Evolutionary conservation across 2,329 filamentous ascomycete genomes (phyloP).

Genomic region (Colletotrichum shisoi): DNA sequence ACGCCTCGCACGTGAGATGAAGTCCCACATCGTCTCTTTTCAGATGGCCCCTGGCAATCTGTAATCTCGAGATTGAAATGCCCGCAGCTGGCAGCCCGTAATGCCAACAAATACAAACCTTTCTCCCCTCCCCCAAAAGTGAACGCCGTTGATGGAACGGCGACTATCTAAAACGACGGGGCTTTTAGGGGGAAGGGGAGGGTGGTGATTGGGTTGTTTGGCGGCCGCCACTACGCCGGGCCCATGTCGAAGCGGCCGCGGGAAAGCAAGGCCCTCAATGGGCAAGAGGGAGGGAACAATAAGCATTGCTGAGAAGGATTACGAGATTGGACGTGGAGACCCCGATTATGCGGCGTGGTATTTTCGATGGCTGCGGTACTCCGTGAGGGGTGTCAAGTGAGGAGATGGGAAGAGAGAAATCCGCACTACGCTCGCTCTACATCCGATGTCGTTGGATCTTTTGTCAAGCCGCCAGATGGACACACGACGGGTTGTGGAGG

Average conservation of each 20-base stretch:
- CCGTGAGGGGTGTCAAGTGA: background rate
- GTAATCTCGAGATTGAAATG: constrained; percentile 4
- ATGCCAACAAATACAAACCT: background rate
- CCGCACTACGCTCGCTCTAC: background rate
- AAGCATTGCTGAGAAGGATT: constrained; percentile 34
- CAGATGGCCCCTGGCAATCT: background rate
- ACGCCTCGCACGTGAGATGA: too few relatives aligned
- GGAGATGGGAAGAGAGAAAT: background rate
- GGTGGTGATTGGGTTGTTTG: background rate
- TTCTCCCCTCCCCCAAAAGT: background rate
- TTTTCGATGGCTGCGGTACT: constrained; percentile 7
- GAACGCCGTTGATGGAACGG: background rate
- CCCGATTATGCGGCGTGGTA: constrained; percentile 9
- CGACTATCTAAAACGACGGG: constrained; percentile 6
- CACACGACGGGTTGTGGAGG: constrained; percentile 27
- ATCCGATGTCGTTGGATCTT: constrained; percentile 32
- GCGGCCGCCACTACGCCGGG: constrained; percentile 20
- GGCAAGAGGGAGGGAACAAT: constrained; percentile 25
- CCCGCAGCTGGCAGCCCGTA: constrained; percentile 5
- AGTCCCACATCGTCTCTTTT: background rate
- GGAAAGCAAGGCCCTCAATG: background rate
- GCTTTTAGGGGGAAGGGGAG: background rate
- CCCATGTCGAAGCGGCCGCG: constrained; percentile 15
- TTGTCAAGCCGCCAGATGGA: constrained; percentile 26
- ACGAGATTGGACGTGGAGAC: constrained; percentile 28